Evolutionary conservation across 2,329 filamentous ascomycete species (phyloP).

Genomic region (Madurella fahalii): DNA sequence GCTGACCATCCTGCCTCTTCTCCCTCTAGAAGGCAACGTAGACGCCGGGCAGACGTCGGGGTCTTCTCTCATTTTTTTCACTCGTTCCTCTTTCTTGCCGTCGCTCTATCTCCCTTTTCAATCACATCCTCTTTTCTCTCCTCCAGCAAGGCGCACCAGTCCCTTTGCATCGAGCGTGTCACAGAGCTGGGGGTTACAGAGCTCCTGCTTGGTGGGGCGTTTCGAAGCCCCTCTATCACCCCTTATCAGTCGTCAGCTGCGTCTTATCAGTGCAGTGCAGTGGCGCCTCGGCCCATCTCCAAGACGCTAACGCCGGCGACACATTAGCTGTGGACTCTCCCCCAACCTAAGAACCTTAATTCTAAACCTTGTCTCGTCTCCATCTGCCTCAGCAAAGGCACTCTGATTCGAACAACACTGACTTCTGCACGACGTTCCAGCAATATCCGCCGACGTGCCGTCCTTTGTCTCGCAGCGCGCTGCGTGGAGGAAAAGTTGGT

Average conservation of each 20-base stretch:
- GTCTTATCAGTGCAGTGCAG: background rate
- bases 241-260: slow-evolving; percentile 4
- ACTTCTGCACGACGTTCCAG: background rate
- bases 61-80: background rate
- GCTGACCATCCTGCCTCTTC: background rate
- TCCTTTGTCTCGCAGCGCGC: background rate
- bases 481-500: background rate
- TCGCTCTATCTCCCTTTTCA: background rate
- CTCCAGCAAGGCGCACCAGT: background rate
- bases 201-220: background rate
- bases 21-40: background rate
- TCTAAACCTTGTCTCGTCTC: background rate
- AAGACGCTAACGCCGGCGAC: slow-evolving; percentile 3
- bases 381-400: background rate
- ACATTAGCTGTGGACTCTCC: no score
- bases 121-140: background rate
- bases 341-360: background rate
- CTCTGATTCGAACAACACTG: no score
- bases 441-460: background rate
- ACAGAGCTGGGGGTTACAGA: background rate
- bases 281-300: slow-evolving; percentile 3
- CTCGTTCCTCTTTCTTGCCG: background rate
- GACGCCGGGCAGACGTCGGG: background rate
- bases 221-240: background rate
- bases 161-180: background rate